A percentile compares a stretch with the other conserved stretches of the same genome.
Evolutionary conservation across 495 filamentous ascomycete genomes (phyloP).

Genomic region (Annulohypoxylon nitens): DNA sequence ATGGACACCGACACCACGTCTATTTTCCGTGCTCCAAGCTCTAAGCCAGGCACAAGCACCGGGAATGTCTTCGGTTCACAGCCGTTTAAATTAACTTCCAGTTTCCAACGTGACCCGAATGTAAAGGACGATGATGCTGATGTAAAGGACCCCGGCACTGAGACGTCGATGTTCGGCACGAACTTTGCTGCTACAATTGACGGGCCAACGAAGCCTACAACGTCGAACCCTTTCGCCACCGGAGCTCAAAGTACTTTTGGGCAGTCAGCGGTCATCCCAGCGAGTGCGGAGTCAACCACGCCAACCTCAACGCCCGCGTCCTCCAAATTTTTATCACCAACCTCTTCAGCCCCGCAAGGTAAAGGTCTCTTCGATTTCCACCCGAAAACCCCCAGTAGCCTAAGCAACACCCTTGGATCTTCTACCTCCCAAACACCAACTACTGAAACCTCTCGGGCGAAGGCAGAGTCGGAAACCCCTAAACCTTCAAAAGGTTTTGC

Average conservation of each 20-base stretch:
- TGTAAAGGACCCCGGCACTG: constrained; percentile 51
- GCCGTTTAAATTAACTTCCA: constrained; percentile 80
- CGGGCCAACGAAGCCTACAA: constrained; percentile 57
- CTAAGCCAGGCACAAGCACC: constrained; percentile 56
- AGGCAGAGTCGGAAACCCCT: constrained; percentile 53
- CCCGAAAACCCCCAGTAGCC: constrained; percentile 37
- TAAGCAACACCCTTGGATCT: constrained; percentile 25
- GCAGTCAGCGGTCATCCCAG: constrained; percentile 42
- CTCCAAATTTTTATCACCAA: constrained; percentile 56
- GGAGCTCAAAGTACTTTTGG: constrained; percentile 48
- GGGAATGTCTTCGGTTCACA: constrained; percentile 66
- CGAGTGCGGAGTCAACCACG: constrained; percentile 65
- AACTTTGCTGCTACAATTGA: constrained; percentile 67
- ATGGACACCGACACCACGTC: constrained; percentile 56
- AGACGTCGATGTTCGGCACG: constrained; percentile 67
- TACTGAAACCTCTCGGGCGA: constrained; percentile 52
- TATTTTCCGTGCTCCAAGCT: constrained; percentile 59
- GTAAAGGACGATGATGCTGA: constrained; percentile 71
- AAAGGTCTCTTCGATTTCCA: constrained; percentile 44
- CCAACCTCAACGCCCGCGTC: constrained; percentile 67
- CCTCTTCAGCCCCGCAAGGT: constrained; percentile 23
- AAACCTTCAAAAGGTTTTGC: constrained; percentile 42
- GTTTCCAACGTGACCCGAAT: constrained; percentile 81
- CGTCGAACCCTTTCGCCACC: constrained; percentile 29
- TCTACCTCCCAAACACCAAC: constrained; percentile 31